Conservation (phyloP, 2,329 filamentous ascomycete genomes). For the Penicillium sp. region DNA sequence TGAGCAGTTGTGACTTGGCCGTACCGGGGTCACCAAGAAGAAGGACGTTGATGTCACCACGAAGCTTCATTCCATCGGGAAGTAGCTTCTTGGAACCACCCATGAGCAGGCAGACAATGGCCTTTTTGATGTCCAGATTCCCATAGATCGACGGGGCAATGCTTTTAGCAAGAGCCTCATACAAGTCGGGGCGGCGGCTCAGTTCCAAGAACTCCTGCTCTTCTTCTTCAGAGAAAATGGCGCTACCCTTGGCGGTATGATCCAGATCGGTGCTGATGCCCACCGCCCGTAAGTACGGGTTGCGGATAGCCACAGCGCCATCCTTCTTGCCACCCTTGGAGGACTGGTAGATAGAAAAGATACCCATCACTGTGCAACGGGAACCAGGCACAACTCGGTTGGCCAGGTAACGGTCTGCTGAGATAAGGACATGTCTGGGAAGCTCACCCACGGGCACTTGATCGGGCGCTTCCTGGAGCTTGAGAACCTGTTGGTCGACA, state of each 20-base stretch:
- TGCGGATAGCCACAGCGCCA: conserved; percentile 85
- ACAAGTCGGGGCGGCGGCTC: conserved; percentile 84
- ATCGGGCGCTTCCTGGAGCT: conserved; percentile 93
- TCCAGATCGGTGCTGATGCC: conserved; percentile 87
- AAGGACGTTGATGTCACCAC: conserved; percentile 96
- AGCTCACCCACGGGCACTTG: conserved; percentile 95
- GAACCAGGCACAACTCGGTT: conserved; percentile 94
- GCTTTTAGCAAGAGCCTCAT: conserved; percentile 77
- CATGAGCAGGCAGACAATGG: conserved; percentile 84
- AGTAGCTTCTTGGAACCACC: conserved; percentile 96
- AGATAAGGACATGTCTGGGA: conserved; percentile 86
- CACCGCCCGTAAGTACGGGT: conserved; percentile 85
- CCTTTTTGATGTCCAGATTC: conserved; percentile 91
- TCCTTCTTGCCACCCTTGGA: conserved; percentile 78
- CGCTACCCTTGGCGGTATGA: conserved; percentile 74
- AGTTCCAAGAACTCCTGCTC: conserved; percentile 93
- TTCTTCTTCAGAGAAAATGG: conserved; percentile 83
- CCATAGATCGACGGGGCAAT: conserved; percentile 97
- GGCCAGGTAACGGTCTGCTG: conserved; percentile 89
- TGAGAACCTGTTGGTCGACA: conserved; percentile 95
- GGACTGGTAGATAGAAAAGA: conserved; percentile 95
- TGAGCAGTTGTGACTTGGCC: conserved; percentile 87
- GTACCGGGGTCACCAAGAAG: conserved; percentile 91
- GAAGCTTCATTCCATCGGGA: conserved; percentile 91
- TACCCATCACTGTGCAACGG: conserved; percentile 90